Conservation (phyloP, 1,284 basidiomycete species). For the Athelia psychrophila region DNA sequence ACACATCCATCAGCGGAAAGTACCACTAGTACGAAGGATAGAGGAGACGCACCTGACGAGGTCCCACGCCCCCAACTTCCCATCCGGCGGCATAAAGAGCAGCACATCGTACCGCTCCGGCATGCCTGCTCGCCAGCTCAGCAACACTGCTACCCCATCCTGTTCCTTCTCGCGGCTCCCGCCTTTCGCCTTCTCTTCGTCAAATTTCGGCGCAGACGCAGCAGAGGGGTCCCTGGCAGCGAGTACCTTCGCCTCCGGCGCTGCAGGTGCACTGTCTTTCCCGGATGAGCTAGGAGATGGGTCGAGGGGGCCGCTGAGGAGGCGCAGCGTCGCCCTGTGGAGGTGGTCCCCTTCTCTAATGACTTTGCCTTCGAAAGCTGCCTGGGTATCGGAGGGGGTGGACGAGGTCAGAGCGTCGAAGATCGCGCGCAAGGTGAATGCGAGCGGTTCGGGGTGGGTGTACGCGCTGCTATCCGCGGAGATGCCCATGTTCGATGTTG, state of each 20-base stretch:
- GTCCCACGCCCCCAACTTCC: conserved; percentile 68
- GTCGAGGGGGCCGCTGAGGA: conserved; percentile 34
- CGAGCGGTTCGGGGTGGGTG: conserved; percentile 36
- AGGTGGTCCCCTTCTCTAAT: no score
- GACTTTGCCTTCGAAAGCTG: conserved; percentile 7
- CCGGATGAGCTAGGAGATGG: conserved; percentile 24
- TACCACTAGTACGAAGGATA: background rate
- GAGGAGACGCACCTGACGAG: conserved; percentile 39
- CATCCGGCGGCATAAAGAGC: conserved; percentile 40
- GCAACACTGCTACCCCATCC: conserved; percentile 27
- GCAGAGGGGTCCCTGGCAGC: conserved; percentile 19
- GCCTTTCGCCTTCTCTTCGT: no score
- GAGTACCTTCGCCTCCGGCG: conserved; percentile 18
- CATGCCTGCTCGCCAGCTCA: conserved; percentile 39
- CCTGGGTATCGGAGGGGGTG: background rate
- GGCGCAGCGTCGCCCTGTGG: conserved; percentile 32
- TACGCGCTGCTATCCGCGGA: conserved; percentile 18
- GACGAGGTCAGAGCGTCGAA: conserved; percentile 31
- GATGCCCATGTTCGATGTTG: conserved; percentile 12
- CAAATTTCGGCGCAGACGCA: no score
- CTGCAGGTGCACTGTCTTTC: conserved; percentile 7
- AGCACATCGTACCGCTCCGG: conserved; percentile 62
- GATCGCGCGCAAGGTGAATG: conserved; percentile 44
- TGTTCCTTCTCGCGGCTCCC: conserved; percentile 12
- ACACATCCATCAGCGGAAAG: background rate